Base-by-base conservation (phyloP, 495 filamentous ascomycete genomes). In the Trichoderma asperelloides region DNA sequence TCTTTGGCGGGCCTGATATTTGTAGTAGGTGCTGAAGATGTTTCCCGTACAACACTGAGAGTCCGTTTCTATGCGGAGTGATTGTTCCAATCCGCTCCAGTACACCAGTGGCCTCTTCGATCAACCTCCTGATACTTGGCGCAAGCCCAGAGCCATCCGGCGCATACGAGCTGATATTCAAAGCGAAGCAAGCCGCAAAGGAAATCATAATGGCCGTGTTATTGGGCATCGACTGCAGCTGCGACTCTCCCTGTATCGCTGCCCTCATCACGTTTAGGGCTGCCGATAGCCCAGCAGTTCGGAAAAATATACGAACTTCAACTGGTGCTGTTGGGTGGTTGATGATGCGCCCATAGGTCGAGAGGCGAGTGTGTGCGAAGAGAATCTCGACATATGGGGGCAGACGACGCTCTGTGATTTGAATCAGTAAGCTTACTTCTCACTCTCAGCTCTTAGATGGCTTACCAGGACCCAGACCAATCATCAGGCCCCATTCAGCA, bases 151-250 rank as follows among this genome's bases (percentile, higher is more conserved):
- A 87, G 68, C 83, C 82, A 33, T 78, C 80, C 7, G 81, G 76
- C 13, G 84, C 81, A 64, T 86, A 82, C 1, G 84, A 79, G 69
- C 86, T 87, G 9, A 90, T 82, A 41, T 84, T 84, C 25, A 91
- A 78, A 1, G 88, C 87, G 62, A 89, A 88, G 70, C 88, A 89
- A 21, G 88, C 88, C 1, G 88, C 88, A 66, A 89, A 91, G 5
- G 88, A 88, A 27, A 90, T 89, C 88, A 90, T 90, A 69, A 90
- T 90, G 47, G 87, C 86, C 0, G 88, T 90, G 68, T 91, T 90
- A 77, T 90, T 91, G 4, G 88, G 88, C 88, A 91, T 90, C 12
- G 88, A 89, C 45, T 87, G 86, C 4, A 91, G 80, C 68, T 86
- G 82, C 2, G 79, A 78, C 73, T 91, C 88, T 6, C 88, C 88